These are phyloP conservation scores for Chrysosporium queenslandicum DNA, from an alignment of 2,329 filamentous ascomycete species.

Conservation along the genomic window DNA sequence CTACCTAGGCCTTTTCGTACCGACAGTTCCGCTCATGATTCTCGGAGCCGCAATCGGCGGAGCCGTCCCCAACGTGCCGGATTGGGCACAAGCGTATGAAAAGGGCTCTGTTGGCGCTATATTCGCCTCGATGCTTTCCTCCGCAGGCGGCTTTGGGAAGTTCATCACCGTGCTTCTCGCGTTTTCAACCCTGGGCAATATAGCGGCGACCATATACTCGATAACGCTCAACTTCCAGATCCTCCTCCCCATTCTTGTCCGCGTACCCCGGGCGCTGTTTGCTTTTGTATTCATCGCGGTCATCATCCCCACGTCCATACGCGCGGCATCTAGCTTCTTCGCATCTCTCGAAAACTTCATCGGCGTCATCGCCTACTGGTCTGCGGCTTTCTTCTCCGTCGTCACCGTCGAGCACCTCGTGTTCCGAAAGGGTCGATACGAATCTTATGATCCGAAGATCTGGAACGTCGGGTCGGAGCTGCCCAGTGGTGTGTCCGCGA, in stretches of 20 bases:
- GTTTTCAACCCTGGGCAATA: slow-evolving; percentile 48
- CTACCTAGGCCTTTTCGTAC: slow-evolving; percentile 43
- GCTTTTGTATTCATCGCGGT: slow-evolving; percentile 53
- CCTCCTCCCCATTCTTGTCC: slow-evolving; percentile 48
- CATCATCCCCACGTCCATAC: slow-evolving; percentile 54
- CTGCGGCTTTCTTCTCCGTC: slow-evolving; percentile 52
- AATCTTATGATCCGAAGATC: slow-evolving; percentile 48
- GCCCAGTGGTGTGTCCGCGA: slow-evolving; percentile 53
- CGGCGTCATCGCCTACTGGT: slow-evolving; percentile 43
- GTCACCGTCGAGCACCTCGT: slow-evolving; percentile 50
- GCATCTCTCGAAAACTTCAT: slow-evolving; percentile 42
- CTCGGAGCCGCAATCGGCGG: slow-evolving; percentile 56
- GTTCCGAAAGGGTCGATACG: slow-evolving; percentile 43
- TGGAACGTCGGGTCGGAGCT: slow-evolving; percentile 53
- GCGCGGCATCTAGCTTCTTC: slow-evolving; percentile 49
- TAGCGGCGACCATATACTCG: slow-evolving; percentile 55
- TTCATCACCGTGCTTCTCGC: slow-evolving; percentile 58
- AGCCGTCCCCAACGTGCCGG: slow-evolving; percentile 42
- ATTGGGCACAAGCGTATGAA: slow-evolving; percentile 50
- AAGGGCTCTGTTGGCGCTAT: slow-evolving; percentile 53
- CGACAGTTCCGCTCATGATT: slow-evolving; percentile 51
- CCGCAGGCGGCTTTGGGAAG: slow-evolving; percentile 47
- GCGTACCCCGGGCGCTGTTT: slow-evolving; percentile 52
- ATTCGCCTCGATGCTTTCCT: slow-evolving; percentile 43
- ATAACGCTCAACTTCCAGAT: slow-evolving; percentile 59